Base-by-base conservation (phyloP, 2,329 filamentous ascomycete genomes). In the Pseudohalonectria lignicola region DNA sequence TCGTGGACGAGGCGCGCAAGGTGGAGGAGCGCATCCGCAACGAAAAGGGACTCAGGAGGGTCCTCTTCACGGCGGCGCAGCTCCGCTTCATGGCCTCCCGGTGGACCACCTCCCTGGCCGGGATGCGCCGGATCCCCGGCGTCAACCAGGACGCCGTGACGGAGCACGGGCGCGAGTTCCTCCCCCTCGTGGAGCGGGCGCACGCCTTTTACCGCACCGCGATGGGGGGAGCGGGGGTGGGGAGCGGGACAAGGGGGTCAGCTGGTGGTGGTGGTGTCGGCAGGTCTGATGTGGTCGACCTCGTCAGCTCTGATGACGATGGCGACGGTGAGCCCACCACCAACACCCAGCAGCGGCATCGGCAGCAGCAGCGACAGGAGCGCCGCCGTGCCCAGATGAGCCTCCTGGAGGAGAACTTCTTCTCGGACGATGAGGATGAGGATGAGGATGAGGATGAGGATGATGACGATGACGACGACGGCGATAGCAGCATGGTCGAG, bases 81-180 rank as follows among this genome's bases (percentile, higher is more conserved):
- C 69, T 87, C 36, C 74, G 79, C 26, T 72, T 81, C 47, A 88
- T 92, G 81, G 79, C 74, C 11, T 74, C 86, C 36, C 59, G 66
- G 25, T 82, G 82, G 66, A 83, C 82, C 1, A 66, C 63, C 7
- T 74, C 66, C 8, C 49, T 75, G 9, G 68, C 73, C 13, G 63
- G 76, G 41, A 82, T 92, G 76, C 61, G 59, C 23, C 56, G 57
- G 8, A 82, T 90, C 35, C 67, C 68, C 0, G 73, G 70, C 9
- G 79, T 88, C 41, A 69, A 80, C 39, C 45, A 53, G 2, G 72
- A 76, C 19, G 80, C 76, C 51, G 79, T 86, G 18, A 53, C 65
- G 32, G 62, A 64, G 2, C 76, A 79, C 50, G 83, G 83, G 7
- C 60, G 57, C 25, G 66, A 63, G 38, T 76, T 90, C 44, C 53